phyloP scores from a whole-genome alignment of 257 asterid species.

The Solanum pennellii region DNA sequence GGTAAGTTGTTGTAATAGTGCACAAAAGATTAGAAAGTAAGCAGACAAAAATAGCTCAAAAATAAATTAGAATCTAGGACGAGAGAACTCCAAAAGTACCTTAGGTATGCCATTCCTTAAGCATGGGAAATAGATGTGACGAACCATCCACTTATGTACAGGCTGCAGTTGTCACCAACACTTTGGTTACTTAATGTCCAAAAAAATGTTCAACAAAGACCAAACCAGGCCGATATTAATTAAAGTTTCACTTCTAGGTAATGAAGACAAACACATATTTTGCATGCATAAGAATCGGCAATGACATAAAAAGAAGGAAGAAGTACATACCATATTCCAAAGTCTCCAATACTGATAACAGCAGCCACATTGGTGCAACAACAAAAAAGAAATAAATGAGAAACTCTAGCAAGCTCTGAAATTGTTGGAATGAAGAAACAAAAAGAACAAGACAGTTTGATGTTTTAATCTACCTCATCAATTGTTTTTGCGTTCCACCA shows the following conservation, averaged over 20 bases:
- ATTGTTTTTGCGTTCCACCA: constrained; percentile 99
- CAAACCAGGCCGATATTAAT: background rate
- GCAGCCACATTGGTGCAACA: constrained; percentile 22
- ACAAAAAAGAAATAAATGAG: constrained; percentile 4
- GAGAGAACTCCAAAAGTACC: constrained; percentile 26
- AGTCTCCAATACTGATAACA: constrained; percentile 89
- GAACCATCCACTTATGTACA: constrained; percentile 98
- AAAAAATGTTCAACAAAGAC: background rate
- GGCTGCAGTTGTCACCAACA: constrained; percentile 49
- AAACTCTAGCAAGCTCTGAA: background rate
- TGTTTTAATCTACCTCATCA: constrained; percentile 56
- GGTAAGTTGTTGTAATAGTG: background rate
- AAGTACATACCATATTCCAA: constrained; percentile 92
- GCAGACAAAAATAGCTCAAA: background rate
- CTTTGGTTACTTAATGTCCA: background rate
- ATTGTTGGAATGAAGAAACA: background rate
- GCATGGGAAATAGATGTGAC: constrained; percentile 92
- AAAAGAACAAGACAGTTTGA: background rate
- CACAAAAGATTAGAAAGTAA: background rate
- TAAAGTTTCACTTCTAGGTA: background rate
- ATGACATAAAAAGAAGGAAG: background rate
- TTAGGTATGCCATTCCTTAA: constrained; percentile 81
- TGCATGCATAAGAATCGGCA: background rate
- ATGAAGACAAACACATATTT: background rate
- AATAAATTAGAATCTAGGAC: background rate